Conservation (phyloP, 2,329 filamentous ascomycete genomes). For the Dendrostoma leiphaemia region DNA sequence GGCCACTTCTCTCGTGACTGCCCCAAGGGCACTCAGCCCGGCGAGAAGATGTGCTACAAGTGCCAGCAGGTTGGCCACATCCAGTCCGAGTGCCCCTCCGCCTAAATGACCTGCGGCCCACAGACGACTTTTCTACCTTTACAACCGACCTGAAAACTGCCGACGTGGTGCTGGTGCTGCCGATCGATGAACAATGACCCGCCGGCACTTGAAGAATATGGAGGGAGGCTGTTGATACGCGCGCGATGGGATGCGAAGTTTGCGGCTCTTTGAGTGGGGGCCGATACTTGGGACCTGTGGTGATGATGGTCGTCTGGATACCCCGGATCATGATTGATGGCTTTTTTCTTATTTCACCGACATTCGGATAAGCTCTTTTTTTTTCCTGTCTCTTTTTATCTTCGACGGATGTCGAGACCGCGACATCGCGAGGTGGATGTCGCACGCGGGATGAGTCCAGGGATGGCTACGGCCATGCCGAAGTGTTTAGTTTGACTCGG, state of each 20-base stretch:
- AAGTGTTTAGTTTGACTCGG: constrained; percentile 5
- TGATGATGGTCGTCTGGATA: constrained; percentile 21
- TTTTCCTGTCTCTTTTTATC: neutral
- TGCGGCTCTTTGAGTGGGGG: constrained; percentile 19
- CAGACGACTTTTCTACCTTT: constrained; percentile 19
- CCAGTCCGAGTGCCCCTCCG: constrained; percentile 90
- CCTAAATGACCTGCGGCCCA: constrained; percentile 39
- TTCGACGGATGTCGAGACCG: constrained; percentile 5
- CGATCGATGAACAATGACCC: constrained; percentile 11
- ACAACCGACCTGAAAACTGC: constrained; percentile 19
- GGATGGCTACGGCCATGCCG: constrained; percentile 7
- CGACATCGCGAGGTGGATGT: constrained; percentile 6
- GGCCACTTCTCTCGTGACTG: constrained; percentile 96
- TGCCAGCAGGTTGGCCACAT: constrained; percentile 83
- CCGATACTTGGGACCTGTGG: constrained; percentile 20
- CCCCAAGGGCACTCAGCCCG: constrained; percentile 80
- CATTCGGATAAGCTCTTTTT: neutral
- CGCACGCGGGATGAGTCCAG: constrained; percentile 6
- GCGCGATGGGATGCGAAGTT: constrained; percentile 21
- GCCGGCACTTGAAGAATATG: constrained; percentile 11
- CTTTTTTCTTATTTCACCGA: constrained; percentile 7
- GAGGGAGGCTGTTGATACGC: constrained; percentile 18
- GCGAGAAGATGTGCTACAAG: constrained; percentile 99
- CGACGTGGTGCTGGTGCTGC: constrained; percentile 11
- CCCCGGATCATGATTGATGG: constrained; percentile 21